Evolutionary conservation across 441 rosid species (phyloP).

Genomic region (Omphalea diandra): DNA sequence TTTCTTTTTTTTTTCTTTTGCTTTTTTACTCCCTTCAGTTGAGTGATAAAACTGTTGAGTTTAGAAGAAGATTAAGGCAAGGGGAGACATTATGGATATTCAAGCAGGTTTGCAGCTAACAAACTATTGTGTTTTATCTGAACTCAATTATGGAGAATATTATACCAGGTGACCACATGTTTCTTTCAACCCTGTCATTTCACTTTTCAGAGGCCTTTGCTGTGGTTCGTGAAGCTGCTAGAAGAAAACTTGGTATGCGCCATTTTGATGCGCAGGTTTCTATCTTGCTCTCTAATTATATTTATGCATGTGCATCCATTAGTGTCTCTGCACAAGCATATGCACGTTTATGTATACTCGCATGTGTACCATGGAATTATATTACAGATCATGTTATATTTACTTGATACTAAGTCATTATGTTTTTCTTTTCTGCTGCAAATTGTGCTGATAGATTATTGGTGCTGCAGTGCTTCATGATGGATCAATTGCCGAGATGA

Average conservation of each 20-base stretch:
- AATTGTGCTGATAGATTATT: constrained; percentile 57
- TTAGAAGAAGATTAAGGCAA: constrained; percentile 56
- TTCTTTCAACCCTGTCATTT: constrained; percentile 10
- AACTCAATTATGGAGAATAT: constrained; percentile 11
- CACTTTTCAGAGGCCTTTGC: constrained; percentile 77
- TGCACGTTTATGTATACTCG: too few relatives aligned
- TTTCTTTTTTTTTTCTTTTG: constrained; percentile 16
- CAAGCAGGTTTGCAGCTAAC: constrained; percentile 68
- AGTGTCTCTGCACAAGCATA: background rate
- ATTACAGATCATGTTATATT: too few relatives aligned
- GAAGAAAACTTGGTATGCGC: constrained; percentile 96
- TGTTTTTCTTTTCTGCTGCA: constrained; percentile 22
- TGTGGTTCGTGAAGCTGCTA: constrained; percentile 97
- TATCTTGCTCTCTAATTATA: background rate
- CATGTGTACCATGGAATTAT: too few relatives aligned
- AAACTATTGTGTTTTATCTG: constrained; percentile 15
- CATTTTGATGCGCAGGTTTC: constrained; percentile 96
- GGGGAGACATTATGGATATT: constrained; percentile 75
- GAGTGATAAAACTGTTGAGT: constrained; percentile 74
- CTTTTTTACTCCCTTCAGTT: too few relatives aligned
- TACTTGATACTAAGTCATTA: constrained; percentile 10
- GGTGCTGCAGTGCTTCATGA: constrained; percentile 98
- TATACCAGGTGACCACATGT: background rate
- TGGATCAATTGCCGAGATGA: constrained; percentile 97
- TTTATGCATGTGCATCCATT: background rate